phyloP scores from a whole-genome alignment of 192 early-diverging fungal species.

The Tieghemiomyces parasiticus region DNA sequence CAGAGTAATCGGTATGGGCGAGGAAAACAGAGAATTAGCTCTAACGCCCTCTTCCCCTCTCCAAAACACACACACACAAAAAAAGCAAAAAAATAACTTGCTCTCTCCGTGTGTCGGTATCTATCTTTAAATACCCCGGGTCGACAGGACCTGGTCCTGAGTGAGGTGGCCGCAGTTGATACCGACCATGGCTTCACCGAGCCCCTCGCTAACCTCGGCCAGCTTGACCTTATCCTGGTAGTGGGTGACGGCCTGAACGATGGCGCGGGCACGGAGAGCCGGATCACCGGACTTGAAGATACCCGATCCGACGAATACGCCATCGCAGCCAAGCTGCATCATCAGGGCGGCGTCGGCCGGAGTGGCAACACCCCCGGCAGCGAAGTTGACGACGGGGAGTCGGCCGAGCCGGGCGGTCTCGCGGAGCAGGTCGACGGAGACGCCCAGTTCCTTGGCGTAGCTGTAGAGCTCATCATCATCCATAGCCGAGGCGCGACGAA shows the following conservation, averaged over 20 bases:
- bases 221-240: constrained; percentile 79
- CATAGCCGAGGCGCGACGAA: constrained; percentile 72
- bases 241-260: constrained; percentile 93
- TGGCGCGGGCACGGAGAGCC: constrained; percentile 85
- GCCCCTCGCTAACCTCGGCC: constrained; percentile 75
- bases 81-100: no score
- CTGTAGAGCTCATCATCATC: constrained; percentile 80
- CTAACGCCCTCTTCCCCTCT: no score
- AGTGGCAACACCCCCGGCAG: constrained; percentile 92
- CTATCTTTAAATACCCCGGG: constrained; percentile 52
- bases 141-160: constrained; percentile 37
- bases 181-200: constrained; percentile 96
- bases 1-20: no score
- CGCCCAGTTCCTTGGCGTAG: constrained; percentile 94
- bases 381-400: constrained; percentile 96
- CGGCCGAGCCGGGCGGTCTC: constrained; percentile 76
- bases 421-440: constrained; percentile 79
- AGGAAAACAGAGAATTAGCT: no score
- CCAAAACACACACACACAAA: no score
- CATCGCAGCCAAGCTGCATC: constrained; percentile 99
- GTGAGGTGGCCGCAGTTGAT: constrained; percentile 68
- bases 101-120: no score
- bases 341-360: constrained; percentile 97
- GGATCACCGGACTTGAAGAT: constrained; percentile 95
- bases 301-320: constrained; percentile 95